Conservation (phyloP, 73 alveolate genomes). For the Uronychia setigera region DNA sequence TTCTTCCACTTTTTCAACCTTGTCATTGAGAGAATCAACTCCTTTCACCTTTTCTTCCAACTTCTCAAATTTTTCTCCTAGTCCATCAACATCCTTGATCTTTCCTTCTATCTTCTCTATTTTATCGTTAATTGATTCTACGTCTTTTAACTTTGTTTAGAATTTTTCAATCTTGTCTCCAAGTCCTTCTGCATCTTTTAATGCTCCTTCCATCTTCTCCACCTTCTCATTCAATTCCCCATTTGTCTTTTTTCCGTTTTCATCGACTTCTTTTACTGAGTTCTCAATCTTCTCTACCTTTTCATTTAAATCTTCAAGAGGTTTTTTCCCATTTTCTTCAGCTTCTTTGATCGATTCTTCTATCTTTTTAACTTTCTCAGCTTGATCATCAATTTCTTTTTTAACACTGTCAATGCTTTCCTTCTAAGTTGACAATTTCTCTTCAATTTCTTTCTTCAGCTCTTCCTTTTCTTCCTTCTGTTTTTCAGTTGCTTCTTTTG, state of each 20-base stretch:
- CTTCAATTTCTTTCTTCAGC: slow-evolving; percentile 35
- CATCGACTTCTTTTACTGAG: neutral
- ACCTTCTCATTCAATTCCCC: no score
- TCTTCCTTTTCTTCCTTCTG: slow-evolving; percentile 46
- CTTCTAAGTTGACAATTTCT: no score
- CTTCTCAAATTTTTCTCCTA: neutral
- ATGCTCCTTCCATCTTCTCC: neutral
- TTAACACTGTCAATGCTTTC: slow-evolving; percentile 12
- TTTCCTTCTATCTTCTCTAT: neutral
- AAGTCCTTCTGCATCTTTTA: neutral
- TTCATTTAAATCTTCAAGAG: neutral
- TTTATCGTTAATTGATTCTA: no score
- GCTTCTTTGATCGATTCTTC: slow-evolving; percentile 31
- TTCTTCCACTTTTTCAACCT: neutral
- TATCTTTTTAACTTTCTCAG: slow-evolving; percentile 28
- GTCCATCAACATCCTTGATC: no score
- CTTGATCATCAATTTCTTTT: slow-evolving; percentile 23
- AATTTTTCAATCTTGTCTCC: neutral
- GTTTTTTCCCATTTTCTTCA: slow-evolving; percentile 33
- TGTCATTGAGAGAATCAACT: neutral
- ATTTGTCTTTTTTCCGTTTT: neutral
- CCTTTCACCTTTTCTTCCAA: neutral
- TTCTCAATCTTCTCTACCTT: slow-evolving; percentile 8
- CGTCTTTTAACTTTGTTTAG: slow-evolving; percentile 26
- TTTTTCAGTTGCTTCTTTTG: slow-evolving; percentile 25